Evolutionary conservation across 202 grass and related monocot genomes (phyloP).

Genomic region (Carex arenaria): DNA sequence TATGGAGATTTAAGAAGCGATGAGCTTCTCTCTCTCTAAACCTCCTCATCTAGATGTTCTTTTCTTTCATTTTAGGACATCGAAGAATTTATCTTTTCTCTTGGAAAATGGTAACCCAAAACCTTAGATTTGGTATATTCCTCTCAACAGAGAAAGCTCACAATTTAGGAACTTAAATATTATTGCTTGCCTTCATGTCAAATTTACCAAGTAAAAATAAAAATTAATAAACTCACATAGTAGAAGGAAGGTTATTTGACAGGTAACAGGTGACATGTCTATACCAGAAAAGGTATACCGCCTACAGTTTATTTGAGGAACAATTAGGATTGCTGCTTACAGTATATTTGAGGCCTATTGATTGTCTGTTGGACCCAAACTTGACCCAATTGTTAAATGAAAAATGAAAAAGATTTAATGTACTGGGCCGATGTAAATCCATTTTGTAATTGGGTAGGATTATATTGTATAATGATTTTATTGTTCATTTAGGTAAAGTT

Average conservation of each 20-base stretch:
- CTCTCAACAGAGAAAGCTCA: background rate
- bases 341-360: background rate
- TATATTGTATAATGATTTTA: background rate
- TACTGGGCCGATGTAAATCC: background rate
- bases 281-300: too few relatives aligned
- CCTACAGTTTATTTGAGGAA: too few relatives aligned
- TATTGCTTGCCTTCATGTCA: background rate
- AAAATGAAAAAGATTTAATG: background rate
- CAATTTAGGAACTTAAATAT: conserved; percentile 4
- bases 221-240: background rate
- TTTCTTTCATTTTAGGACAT: conserved; percentile 14
- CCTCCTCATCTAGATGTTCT: conserved; percentile 8
- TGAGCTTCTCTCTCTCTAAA: background rate
- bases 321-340: background rate
- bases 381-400: background rate
- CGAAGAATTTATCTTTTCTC: background rate
- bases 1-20: conserved; percentile 11
- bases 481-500: background rate
- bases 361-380: background rate
- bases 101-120: background rate
- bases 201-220: background rate
- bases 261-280: too few relatives aligned
- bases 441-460: background rate
- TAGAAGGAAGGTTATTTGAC: background rate
- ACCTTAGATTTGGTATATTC: background rate